phyloP scores from a whole-genome alignment of 73 alveolate genomes.

The Symbiodinium pilosum region DNA sequence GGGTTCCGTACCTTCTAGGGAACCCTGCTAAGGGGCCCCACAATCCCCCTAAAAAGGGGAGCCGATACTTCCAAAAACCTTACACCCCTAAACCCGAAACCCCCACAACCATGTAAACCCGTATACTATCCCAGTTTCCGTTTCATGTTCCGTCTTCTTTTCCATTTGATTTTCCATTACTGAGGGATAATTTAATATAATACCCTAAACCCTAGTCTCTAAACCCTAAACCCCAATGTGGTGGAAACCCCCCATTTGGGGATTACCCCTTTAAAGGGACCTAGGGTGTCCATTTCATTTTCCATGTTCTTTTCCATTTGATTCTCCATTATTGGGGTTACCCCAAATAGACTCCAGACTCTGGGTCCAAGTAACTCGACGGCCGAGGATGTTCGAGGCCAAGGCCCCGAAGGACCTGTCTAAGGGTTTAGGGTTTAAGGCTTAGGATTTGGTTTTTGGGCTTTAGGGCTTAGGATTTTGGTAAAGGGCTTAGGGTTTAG shows the following conservation, averaged over 20 bases:
- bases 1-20: no score
- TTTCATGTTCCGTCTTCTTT: no score
- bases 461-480: background rate
- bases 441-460: background rate
- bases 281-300: no score
- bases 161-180: no score
- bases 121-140: background rate
- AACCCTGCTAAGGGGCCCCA: no score
- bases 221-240: background rate
- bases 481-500: background rate
- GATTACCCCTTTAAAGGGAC: no score
- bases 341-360: background rate
- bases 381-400: slow-evolving; percentile 58
- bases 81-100: background rate
- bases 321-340: no score
- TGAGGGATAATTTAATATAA: no score
- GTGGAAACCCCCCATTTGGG: no score
- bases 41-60: no score
- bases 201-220: background rate
- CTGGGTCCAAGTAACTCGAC: slow-evolving; percentile 7
- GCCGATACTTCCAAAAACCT: background rate
- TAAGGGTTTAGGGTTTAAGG: background rate
- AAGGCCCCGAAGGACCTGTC: slow-evolving; percentile 68
- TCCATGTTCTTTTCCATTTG: no score
- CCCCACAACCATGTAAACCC: background rate